Evolutionary conservation across 1,284 basidiomycete species (phyloP).

Genomic region (Ustilago trichophora): DNA sequence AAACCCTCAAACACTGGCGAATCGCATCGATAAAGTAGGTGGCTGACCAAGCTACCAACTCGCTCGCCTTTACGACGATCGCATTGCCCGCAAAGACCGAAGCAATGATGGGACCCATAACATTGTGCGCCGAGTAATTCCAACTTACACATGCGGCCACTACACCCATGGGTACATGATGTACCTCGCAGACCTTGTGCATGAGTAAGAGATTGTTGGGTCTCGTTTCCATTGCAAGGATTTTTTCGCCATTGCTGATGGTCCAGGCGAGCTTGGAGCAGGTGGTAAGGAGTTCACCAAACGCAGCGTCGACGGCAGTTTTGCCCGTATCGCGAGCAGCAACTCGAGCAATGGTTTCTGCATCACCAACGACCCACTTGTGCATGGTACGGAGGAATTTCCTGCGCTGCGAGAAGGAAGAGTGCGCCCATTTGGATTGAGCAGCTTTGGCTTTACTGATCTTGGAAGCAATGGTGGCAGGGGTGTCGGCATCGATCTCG

Average conservation of each 20-base stretch:
- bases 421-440: constrained; percentile 77
- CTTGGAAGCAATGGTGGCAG: constrained; percentile 75
- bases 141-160: constrained; percentile 92
- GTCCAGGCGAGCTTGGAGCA: constrained; percentile 61
- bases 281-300: constrained; percentile 63
- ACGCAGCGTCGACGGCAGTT: constrained; percentile 74
- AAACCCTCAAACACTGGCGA: constrained; percentile 69
- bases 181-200: constrained; percentile 81
- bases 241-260: constrained; percentile 47
- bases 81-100: constrained; percentile 89
- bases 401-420: constrained; percentile 79
- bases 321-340: constrained; percentile 95
- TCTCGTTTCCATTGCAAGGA: constrained; percentile 45
- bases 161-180: constrained; percentile 92
- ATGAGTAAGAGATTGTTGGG: constrained; percentile 78
- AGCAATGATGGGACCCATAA: constrained; percentile 89
- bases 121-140: constrained; percentile 80
- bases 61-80: constrained; percentile 83
- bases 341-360: constrained; percentile 84
- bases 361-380: constrained; percentile 88
- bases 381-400: constrained; percentile 83
- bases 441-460: constrained; percentile 76
- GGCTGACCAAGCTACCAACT: constrained; percentile 61
- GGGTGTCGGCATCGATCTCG: constrained; percentile 76
- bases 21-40: constrained; percentile 72